phyloP scores from a whole-genome alignment of 108 stramenopile species.

The Nitzschia sp. region DNA sequence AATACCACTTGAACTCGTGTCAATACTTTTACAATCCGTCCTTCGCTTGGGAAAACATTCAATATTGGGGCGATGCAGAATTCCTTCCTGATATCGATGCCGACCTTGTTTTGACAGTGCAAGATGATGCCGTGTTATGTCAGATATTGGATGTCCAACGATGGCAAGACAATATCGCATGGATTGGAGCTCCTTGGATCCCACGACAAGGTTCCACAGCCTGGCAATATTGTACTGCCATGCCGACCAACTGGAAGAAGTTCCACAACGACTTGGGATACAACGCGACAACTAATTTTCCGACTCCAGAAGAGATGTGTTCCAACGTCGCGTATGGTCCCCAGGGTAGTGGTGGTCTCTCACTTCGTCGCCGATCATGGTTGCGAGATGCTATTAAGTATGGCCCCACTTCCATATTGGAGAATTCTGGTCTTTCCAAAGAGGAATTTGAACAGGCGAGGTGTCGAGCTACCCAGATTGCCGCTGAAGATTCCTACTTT shows the following conservation, averaged over 20 bases:
- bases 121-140: slow-evolving; percentile 25
- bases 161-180: slow-evolving; percentile 10
- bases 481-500: slow-evolving; percentile 24
- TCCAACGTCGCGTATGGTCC: slow-evolving; percentile 1
- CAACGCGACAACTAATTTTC: not conserved
- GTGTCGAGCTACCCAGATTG: not conserved
- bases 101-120: slow-evolving; percentile 17
- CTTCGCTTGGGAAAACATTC: slow-evolving; percentile 5
- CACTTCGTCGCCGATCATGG: slow-evolving; percentile 10
- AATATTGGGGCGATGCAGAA: slow-evolving; percentile 23
- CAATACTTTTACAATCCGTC: slow-evolving; percentile 25
- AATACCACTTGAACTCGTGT: slow-evolving; percentile 18
- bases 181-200: slow-evolving; percentile 16
- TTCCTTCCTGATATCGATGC: slow-evolving; percentile 1
- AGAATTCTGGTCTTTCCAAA: not conserved
- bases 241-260: slow-evolving; percentile 12
- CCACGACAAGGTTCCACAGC: not conserved
- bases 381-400: slow-evolving; percentile 7
- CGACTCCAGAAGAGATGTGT: slow-evolving; percentile 5
- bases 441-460: not conserved
- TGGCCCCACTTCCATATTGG: slow-evolving; percentile 2
- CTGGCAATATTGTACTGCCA: slow-evolving; percentile 1
- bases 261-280: not conserved
- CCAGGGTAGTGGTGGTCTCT: slow-evolving; percentile 23
- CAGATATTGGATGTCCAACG: slow-evolving; percentile 1